Evolutionary conservation across 2,329 filamentous ascomycete species (phyloP).

Genomic region (Penicillium sp.): DNA sequence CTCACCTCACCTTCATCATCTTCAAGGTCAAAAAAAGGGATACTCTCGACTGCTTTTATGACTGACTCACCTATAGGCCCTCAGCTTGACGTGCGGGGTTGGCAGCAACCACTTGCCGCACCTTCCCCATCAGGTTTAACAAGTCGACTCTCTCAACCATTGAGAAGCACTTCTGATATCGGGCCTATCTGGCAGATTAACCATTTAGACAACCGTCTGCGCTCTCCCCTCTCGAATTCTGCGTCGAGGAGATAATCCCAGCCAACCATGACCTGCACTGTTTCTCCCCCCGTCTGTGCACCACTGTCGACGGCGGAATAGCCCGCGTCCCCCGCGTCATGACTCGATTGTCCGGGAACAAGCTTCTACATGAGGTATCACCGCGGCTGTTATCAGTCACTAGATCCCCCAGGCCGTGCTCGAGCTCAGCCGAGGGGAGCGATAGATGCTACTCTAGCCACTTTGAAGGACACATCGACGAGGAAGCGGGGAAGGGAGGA

Average conservation of each 20-base stretch:
- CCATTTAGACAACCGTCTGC: not conserved
- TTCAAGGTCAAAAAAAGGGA: not conserved
- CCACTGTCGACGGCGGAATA: not conserved
- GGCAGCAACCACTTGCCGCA: not conserved
- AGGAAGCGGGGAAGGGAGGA: not conserved
- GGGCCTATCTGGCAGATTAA: not conserved
- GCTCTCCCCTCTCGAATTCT: not conserved
- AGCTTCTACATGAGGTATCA: constrained; percentile 7
- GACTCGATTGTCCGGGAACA: not conserved
- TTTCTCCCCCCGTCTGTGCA: not conserved
- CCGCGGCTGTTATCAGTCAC: constrained; percentile 7
- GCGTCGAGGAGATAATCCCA: not conserved
- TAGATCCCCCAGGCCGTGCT: not conserved
- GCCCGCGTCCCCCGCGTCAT: not conserved
- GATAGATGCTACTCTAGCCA: not conserved
- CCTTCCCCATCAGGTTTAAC: constrained; percentile 6
- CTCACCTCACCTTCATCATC: not conserved
- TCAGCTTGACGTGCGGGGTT: not conserved
- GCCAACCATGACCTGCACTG: not conserved
- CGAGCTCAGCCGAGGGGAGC: not conserved
- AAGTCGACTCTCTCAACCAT: not conserved
- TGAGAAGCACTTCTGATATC: not conserved
- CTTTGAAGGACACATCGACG: not conserved
- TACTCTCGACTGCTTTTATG: not conserved
- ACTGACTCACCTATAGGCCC: not conserved